Percentiles rank a stretch among this genome's conserved stretches.
These are phyloP conservation scores for Fusarium sp. DNA, from an alignment of 2,329 filamentous ascomycete species.

Conservation along the genomic window DNA sequence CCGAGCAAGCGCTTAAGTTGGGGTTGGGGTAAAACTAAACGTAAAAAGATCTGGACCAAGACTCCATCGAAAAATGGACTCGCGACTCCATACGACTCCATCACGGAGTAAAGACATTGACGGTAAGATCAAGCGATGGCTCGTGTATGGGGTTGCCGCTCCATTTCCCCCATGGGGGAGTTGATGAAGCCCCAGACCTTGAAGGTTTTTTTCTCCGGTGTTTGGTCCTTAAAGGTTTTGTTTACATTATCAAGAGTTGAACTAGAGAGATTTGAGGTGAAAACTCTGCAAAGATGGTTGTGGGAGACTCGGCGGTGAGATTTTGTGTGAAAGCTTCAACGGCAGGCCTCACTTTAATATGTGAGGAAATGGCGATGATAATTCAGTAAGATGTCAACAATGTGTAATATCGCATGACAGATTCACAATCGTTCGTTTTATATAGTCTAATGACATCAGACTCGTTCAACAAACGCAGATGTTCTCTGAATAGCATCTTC, in stretches of 20 bases:
- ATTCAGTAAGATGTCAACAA: accelerated
- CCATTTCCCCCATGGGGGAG: background rate
- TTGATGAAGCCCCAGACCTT: background rate
- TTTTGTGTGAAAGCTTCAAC: background rate
- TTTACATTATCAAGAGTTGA: background rate
- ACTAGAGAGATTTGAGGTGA: background rate
- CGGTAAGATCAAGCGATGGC: conserved; percentile 26
- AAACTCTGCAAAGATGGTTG: background rate
- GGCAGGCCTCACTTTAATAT: background rate
- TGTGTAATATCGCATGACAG: background rate
- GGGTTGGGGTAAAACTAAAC: conserved; percentile 2
- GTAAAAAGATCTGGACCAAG: conserved; percentile 2
- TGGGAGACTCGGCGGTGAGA: background rate
- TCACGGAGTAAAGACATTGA: conserved; percentile 6
- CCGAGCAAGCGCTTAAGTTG: background rate
- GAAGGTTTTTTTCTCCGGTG: background rate
- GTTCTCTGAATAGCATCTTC: background rate
- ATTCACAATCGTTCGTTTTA: background rate
- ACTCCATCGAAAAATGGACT: background rate
- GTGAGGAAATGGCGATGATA: background rate
- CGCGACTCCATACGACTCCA: conserved; percentile 10
- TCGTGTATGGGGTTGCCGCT: background rate
- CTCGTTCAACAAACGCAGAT: background rate
- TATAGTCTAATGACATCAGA: background rate
- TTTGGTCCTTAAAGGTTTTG: background rate